Evolutionary conservation across 306 rosid genomes (phyloP), one percentile per base, ranked within the genome.

Genomic region (Glycine latifolia): DNA sequence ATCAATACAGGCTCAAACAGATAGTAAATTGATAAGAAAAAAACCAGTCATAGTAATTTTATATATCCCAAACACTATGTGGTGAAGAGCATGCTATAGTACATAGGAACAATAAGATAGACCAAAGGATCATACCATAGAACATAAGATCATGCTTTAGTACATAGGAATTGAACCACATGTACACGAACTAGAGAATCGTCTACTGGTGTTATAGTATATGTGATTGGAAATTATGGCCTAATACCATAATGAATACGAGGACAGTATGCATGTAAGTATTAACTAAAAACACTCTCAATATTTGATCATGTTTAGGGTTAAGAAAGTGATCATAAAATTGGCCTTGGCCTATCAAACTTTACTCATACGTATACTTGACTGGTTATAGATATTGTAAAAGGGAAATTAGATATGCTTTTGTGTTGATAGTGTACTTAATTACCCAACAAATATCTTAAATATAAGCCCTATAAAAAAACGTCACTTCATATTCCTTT

Each of bases 211-310:
- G 37, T 62, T 67, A 16, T 10, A 67, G n/a, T n/a, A 67, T 26
- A 60, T 67, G n/a, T 67, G 73, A 66, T 13, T 41, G 50, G 3
- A 66, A 74, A 75, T 75, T 49, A 61, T 63, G 66, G 56, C 10
- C 43, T 49, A 46, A 71, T 49, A 9, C 6, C 53, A 33, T 33
- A 43, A 43, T 47, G 12, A 62, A 69, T 20, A 20, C 44, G 13
- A 26, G 59, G 76, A 35, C 68, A 79, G 46, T 13, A 56, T 43
- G 58, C 46, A 56, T 68, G 48, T 26, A 26, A 17, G n/a, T 50
- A 50, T 10, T 50, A 33, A 68, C 39, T 55, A 62, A 33, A 62
- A 79, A 6, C 5, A 47, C 61, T 3, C 20, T 14, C 10, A 31
- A 71, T 35, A 49, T 65, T 58, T 58, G 44, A 39, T 4, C 26